Base-by-base conservation (phyloP, 768 basidiomycete genomes). In the Suillus paluster region DNA sequence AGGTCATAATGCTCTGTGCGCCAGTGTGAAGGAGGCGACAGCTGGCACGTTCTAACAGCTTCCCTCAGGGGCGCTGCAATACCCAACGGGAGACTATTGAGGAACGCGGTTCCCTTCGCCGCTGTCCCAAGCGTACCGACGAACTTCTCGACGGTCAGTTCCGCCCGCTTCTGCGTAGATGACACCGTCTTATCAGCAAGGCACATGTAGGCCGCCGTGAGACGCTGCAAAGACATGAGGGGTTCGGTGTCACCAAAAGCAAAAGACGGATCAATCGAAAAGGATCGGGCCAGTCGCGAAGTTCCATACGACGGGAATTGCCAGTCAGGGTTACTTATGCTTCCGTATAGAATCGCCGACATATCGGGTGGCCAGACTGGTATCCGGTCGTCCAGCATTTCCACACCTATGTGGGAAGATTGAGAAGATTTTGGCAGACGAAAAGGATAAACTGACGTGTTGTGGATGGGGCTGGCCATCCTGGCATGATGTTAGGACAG, bases 311-410 rank as follows among this genome's bases (percentile, higher is more conserved):
- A 73, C 0, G 87, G 85, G 17, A 85, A 79, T 62, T 79, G 83
- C 88, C 88, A 91, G 33, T 90, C 88, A 14, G 89, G 86, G 58
- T 87, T 88, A 70, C 84, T 86, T 59, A 86, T 72, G 33, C 77
- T 70, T n/a, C 79, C 77, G 53, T 81, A 82, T 12, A 95, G 77
- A 58, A 91, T 86, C 0, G 87, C 84, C 12, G 86, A 82, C 67
- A 91, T 82, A 67, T 95, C 94, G 1, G 90, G 86, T 0, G 94
- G 93, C 84, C 87, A 89, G 8, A 89, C 81, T 2, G 91, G 85
- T 64, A 92, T 82, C 25, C 88, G 83, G 66, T 91, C 89, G 65
- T 91, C 88, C n/a, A 87, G 67, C 75, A 67, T 73, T 53, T 81
- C 78, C 33, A 78, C 66, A 57, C 74, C 83, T 86, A 63, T 48